A percentile compares a stretch with the other conserved stretches of the same genome.
These are phyloP conservation scores for Hypomontagnella submonticulosa DNA, from an alignment of 495 filamentous ascomycete species.

Conservation along the genomic window DNA sequence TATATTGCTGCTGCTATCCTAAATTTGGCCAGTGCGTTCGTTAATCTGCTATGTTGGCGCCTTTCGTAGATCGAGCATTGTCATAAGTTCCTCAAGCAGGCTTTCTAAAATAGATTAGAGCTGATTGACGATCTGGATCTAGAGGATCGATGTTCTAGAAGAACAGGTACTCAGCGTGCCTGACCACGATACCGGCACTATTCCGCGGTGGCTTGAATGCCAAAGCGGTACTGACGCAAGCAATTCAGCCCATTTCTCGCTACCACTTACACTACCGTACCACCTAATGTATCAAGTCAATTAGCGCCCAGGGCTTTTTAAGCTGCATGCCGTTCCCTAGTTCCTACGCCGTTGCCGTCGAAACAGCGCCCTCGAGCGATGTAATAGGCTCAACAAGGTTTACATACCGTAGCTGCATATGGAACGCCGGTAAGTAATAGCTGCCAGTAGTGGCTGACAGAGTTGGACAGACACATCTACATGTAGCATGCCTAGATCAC, in stretches of 20 bases:
- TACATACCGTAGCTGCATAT: too few relatives aligned
- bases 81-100: neutral
- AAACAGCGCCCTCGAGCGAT: too few relatives aligned
- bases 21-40: neutral
- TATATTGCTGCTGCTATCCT: conserved; percentile 5
- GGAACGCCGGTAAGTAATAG: too few relatives aligned
- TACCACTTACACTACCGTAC: neutral
- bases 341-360: too few relatives aligned
- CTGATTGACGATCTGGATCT: conserved; percentile 20
- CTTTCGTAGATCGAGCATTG: conserved; percentile 4
- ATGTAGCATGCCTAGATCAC: too few relatives aligned
- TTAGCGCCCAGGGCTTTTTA: conserved; percentile 5
- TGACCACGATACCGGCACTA: conserved; percentile 5
- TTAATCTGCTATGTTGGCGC: conserved; percentile 17
- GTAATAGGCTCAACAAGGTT: too few relatives aligned
- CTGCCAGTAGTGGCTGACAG: too few relatives aligned
- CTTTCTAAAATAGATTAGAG: conserved; percentile 1
- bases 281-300: neutral
- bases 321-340: neutral
- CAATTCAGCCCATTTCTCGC: neutral
- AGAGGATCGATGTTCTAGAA: conserved; percentile 25
- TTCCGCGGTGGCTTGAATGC: conserved; percentile 18
- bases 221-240: conserved; percentile 16
- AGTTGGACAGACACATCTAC: too few relatives aligned
- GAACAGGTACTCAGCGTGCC: neutral